A percentile compares a stretch with the other conserved stretches of the same genome.
These are phyloP conservation scores for Prillingera fragicola DNA, from an alignment of 1,284 basidiomycete species.

Conservation along the genomic window DNA sequence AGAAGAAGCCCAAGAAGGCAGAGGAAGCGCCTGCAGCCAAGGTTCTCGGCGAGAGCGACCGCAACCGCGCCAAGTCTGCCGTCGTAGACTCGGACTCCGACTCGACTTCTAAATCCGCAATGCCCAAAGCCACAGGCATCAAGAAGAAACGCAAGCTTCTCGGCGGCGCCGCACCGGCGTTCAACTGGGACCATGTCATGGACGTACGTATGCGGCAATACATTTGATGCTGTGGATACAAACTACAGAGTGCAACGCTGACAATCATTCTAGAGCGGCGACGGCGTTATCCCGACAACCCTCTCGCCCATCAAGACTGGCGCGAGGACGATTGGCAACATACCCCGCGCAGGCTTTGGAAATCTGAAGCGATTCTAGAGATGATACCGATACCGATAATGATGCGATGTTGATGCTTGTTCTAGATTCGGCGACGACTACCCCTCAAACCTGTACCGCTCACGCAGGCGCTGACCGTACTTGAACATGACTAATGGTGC, in stretches of 20 bases:
- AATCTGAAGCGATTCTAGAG: background rate
- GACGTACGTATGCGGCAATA: slow-evolving; percentile 25
- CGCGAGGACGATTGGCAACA: slow-evolving; percentile 20
- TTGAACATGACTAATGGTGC: slow-evolving; percentile 48
- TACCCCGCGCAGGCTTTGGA: slow-evolving; percentile 34
- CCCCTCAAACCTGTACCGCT: slow-evolving; percentile 37
- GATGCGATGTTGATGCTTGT: background rate
- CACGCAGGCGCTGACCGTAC: slow-evolving; percentile 44
- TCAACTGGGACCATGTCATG: slow-evolving; percentile 42
- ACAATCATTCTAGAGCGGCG: slow-evolving; percentile 32
- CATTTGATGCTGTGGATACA: background rate
- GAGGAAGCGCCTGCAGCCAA: slow-evolving; percentile 4
- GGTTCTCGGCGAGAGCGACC: background rate
- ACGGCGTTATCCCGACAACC: slow-evolving; percentile 39
- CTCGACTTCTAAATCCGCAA: background rate
- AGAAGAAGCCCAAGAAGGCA: slow-evolving; percentile 29
- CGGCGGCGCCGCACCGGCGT: slow-evolving; percentile 24
- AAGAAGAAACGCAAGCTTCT: slow-evolving; percentile 43
- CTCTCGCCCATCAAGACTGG: slow-evolving; percentile 36
- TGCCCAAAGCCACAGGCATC: slow-evolving; percentile 22
- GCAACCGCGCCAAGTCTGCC: background rate
- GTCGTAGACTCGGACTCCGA: background rate
- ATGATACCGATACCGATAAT: slow-evolving; percentile 2
- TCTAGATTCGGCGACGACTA: background rate
- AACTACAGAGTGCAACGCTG: background rate